Evolutionary conservation across 129 eudicot genomes (phyloP).

Genomic region (Rutidosis leptorrhynchoides): DNA sequence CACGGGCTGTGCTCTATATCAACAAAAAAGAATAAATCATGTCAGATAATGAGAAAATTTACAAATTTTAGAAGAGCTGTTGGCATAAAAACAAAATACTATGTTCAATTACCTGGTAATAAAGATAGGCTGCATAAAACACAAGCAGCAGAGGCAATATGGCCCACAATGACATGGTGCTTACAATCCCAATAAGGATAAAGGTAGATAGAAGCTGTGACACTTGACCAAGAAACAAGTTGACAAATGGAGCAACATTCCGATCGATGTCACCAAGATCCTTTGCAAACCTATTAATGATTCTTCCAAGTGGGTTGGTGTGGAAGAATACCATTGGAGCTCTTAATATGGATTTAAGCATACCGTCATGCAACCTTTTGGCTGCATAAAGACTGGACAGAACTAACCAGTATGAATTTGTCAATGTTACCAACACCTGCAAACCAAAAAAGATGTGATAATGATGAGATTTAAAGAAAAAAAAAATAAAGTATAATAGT

Average conservation of each 20-base stretch:
- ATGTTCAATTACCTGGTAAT: constrained; percentile 93
- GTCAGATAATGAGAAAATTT: too few species aligned
- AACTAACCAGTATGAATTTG: constrained; percentile 89
- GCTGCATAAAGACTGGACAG: constrained; percentile 86
- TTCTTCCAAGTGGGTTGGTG: constrained; percentile 90
- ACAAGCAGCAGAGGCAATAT: constrained; percentile 86
- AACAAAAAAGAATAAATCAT: too few species aligned
- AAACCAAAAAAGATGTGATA: too few species aligned
- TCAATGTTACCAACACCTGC: constrained; percentile 79
- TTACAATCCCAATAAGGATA: constrained; percentile 77
- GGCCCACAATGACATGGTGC: constrained; percentile 95
- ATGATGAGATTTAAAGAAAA: too few species aligned
- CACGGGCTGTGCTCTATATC: constrained; percentile 99
- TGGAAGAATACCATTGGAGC: constrained; percentile 99
- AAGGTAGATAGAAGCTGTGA: constrained; percentile 85
- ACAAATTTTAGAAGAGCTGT: too few species aligned
- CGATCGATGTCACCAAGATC: constrained; percentile 96
- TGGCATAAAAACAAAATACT: too few species aligned
- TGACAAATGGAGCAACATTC: constrained; percentile 62
- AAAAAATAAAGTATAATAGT: too few species aligned
- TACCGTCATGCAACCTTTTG: constrained; percentile 66
- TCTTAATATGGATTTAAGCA: constrained; percentile 69
- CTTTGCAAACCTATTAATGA: constrained; percentile 84
- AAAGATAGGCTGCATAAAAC: constrained; percentile 86
- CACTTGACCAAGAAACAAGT: constrained; percentile 72